Conservation (phyloP, 768 basidiomycete genomes). For the Chalciporus sphaerocephalus region DNA sequence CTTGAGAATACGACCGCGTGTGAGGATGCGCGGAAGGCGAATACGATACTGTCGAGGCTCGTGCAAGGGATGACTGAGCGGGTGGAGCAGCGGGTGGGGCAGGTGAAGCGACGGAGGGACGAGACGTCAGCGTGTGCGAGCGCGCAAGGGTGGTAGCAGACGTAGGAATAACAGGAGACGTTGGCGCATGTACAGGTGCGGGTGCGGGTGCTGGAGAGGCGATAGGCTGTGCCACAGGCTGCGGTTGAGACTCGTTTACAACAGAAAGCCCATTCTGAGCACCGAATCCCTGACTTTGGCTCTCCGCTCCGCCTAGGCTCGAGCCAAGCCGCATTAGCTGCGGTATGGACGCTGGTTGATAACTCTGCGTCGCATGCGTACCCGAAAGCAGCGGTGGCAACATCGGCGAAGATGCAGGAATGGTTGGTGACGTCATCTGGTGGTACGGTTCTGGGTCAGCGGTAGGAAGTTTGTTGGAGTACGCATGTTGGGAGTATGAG, state of each 20-base stretch:
- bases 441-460: constrained; percentile 12
- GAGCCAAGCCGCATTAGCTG: constrained; percentile 9
- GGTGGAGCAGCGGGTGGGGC: constrained; percentile 7
- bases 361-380: constrained; percentile 11
- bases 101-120: constrained; percentile 14
- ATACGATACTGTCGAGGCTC: constrained; percentile 21
- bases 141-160: constrained; percentile 22
- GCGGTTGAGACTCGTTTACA: constrained; percentile 12
- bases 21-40: constrained; percentile 5
- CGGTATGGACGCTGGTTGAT: constrained; percentile 21
- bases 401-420: constrained; percentile 3
- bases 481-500: constrained; percentile 13
- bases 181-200: constrained; percentile 2
- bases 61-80: constrained; percentile 24
- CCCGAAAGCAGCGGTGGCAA: constrained; percentile 13
- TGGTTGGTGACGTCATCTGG: constrained; percentile 11
- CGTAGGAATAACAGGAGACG: constrained; percentile 19
- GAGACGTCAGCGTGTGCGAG: constrained; percentile 27
- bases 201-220: constrained; percentile 8
- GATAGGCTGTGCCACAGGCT: constrained; percentile 17
- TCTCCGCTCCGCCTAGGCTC: constrained; percentile 3
- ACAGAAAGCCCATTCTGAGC: constrained; percentile 1
- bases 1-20: constrained; percentile 6
- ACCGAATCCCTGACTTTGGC: constrained; percentile 16
- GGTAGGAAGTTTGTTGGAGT: constrained; percentile 7